Conservation (phyloP, 2,329 filamentous ascomycete genomes). For the Fusarium sp. region DNA sequence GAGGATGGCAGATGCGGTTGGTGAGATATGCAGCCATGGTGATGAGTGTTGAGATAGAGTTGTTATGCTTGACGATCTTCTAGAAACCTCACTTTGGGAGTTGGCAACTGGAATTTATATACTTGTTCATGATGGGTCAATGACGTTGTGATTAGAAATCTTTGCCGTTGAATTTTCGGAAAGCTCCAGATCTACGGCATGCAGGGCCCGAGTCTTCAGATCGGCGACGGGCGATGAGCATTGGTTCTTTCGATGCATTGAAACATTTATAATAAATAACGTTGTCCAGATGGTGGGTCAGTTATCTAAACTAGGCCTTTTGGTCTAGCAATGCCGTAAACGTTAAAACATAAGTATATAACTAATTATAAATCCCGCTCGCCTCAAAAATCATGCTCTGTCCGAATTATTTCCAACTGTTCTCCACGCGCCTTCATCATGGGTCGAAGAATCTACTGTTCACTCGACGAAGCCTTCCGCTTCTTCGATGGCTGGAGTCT, state of each 20-base stretch:
- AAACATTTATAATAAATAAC: conserved; percentile 23
- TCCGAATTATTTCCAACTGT: neutral
- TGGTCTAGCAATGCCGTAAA: neutral
- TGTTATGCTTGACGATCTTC: neutral
- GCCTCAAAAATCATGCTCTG: neutral
- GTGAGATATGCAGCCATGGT: conserved; percentile 43
- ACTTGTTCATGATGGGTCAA: neutral
- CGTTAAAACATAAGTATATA: no score
- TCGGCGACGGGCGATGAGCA: neutral
- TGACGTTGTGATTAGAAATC: conserved; percentile 31
- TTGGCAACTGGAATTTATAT: neutral
- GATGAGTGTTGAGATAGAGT: neutral
- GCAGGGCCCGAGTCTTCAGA: neutral
- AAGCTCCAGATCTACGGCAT: neutral
- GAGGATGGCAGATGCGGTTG: conserved; percentile 40
- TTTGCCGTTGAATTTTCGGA: neutral
- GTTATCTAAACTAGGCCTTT: neutral
- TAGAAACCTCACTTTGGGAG: neutral
- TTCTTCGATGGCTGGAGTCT: conserved; percentile 45
- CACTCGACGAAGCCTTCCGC: conserved; percentile 47
- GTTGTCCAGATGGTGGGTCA: conserved; percentile 14
- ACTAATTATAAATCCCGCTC: conserved; percentile 13
- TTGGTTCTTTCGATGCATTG: neutral
- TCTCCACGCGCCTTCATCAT: conserved; percentile 14
- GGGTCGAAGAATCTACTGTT: conserved; percentile 46